A percentile compares a stretch with the other conserved stretches of the same genome.
These are phyloP conservation scores for Hansenula lynferdii DNA, from an alignment of 1,139 yeast genomes.

Conservation along the genomic window DNA sequence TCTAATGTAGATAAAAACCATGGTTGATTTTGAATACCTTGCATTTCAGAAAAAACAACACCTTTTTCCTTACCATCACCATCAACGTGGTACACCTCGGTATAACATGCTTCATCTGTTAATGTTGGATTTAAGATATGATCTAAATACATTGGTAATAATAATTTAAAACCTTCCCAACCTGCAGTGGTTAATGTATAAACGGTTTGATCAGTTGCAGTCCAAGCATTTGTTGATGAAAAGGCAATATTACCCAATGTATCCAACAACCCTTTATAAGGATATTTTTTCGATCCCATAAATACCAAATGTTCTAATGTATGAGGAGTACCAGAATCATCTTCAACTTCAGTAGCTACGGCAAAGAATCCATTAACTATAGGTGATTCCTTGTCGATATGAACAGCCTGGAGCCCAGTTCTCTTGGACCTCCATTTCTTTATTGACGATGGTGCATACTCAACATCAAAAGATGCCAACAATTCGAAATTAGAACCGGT, in stretches of 20 bases:
- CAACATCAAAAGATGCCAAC: slow-evolving; percentile 49
- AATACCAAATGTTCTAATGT: slow-evolving; percentile 92
- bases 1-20: slow-evolving; percentile 64
- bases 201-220: slow-evolving; percentile 93
- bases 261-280: slow-evolving; percentile 89
- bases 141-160: slow-evolving; percentile 87
- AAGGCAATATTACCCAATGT: slow-evolving; percentile 80
- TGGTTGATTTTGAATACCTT: slow-evolving; percentile 81
- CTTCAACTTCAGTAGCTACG: slow-evolving; percentile 84
- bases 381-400: slow-evolving; percentile 80
- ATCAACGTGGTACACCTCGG: slow-evolving; percentile 94
- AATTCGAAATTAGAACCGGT: slow-evolving; percentile 30
- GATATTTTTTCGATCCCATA: slow-evolving; percentile 89
- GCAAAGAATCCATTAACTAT: slow-evolving; percentile 91
- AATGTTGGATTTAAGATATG: slow-evolving; percentile 82
- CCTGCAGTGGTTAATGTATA: slow-evolving; percentile 92
- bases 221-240: slow-evolving; percentile 95
- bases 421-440: slow-evolving; percentile 69
- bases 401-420: slow-evolving; percentile 79
- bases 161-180: slow-evolving; percentile 86
- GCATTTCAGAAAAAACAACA: slow-evolving; percentile 97
- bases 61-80: slow-evolving; percentile 94
- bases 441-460: slow-evolving; percentile 58
- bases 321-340: slow-evolving; percentile 93
- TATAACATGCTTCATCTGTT: slow-evolving; percentile 84